Conservation (phyloP, 2,329 filamentous ascomycete genomes). For the Aureobasidium sp. region DNA sequence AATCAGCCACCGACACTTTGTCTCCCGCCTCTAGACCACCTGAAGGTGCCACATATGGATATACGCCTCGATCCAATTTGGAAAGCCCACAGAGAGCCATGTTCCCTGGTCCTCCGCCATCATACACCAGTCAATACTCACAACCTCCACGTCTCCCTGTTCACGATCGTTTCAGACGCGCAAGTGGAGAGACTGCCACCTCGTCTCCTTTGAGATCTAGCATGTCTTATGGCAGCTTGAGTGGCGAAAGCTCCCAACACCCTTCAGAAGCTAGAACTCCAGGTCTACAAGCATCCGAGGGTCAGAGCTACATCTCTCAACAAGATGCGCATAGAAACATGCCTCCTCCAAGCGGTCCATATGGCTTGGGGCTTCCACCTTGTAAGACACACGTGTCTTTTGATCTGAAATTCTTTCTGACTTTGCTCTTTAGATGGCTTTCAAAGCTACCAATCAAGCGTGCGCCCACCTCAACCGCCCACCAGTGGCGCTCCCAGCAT, state of each 20-base stretch:
- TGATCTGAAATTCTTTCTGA: conserved; percentile 19
- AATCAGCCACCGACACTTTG: conserved; percentile 42
- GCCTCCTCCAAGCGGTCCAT: conserved; percentile 20
- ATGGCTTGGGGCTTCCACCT: conserved; percentile 28
- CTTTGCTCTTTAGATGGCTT: conserved; percentile 7
- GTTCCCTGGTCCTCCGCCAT: conserved; percentile 13
- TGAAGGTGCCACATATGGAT: conserved; percentile 36
- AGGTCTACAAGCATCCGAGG: neutral
- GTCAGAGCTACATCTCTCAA: conserved; percentile 6
- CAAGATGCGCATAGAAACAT: conserved; percentile 18
- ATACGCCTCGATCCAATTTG: conserved; percentile 21
- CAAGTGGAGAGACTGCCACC: conserved; percentile 34
- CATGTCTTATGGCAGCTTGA: conserved; percentile 36
- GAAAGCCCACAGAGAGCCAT: conserved; percentile 19
- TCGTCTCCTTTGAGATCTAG: conserved; percentile 41
- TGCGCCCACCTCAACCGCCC: conserved; percentile 14
- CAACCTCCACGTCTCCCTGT: conserved; percentile 38
- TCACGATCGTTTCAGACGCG: conserved; percentile 37
- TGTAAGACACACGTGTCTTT: conserved; percentile 23
- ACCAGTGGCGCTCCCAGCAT: conserved; percentile 15
- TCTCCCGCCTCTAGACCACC: conserved; percentile 38
- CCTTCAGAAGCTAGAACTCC: conserved; percentile 8
- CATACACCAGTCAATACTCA: conserved; percentile 22
- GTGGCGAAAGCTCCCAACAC: conserved; percentile 3
- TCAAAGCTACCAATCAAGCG: conserved; percentile 17